Conservation (phyloP, 2,329 filamentous ascomycete genomes). For the Annulohypoxylon truncatum region DNA sequence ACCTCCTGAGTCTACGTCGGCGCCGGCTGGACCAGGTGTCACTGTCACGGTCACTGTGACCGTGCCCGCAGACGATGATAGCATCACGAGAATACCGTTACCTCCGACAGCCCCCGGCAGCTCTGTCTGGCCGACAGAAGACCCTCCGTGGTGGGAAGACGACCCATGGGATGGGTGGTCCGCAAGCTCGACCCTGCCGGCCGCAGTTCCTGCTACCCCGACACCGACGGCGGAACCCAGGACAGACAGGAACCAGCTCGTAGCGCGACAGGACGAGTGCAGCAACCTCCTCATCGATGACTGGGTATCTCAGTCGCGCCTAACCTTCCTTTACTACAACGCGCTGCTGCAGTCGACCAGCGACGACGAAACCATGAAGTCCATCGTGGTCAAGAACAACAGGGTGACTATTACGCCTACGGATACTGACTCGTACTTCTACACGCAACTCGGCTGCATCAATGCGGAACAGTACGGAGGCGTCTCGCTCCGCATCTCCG, state of each 20-base stretch:
- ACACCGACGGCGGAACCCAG: slow-evolving; percentile 1
- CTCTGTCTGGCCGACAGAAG: slow-evolving; percentile 15
- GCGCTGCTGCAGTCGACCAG: slow-evolving; percentile 65
- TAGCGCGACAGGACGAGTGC: slow-evolving; percentile 48
- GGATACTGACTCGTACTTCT: slow-evolving; percentile 65
- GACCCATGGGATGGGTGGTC: slow-evolving; percentile 28
- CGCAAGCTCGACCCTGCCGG: not conserved
- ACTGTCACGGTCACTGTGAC: slow-evolving; percentile 26
- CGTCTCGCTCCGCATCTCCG: slow-evolving; percentile 66
- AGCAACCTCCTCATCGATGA: slow-evolving; percentile 65
- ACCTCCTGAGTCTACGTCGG: slow-evolving; percentile 17
- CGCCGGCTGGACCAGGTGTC: slow-evolving; percentile 2
- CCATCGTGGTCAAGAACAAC: slow-evolving; percentile 63
- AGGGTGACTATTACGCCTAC: slow-evolving; percentile 64
- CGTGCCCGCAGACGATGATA: slow-evolving; percentile 16
- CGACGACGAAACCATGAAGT: slow-evolving; percentile 68
- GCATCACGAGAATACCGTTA: slow-evolving; percentile 7
- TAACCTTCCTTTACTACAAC: slow-evolving; percentile 72
- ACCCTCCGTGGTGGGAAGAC: slow-evolving; percentile 32
- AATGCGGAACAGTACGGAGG: slow-evolving; percentile 65
- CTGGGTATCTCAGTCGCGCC: slow-evolving; percentile 70
- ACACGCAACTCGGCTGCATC: slow-evolving; percentile 66
- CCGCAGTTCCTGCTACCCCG: slow-evolving; percentile 8
- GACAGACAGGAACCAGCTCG: slow-evolving; percentile 11
- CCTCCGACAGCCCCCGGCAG: slow-evolving; percentile 21